Conservation (phyloP, 805 yeast species). For the Candida lessepsii region DNA sequence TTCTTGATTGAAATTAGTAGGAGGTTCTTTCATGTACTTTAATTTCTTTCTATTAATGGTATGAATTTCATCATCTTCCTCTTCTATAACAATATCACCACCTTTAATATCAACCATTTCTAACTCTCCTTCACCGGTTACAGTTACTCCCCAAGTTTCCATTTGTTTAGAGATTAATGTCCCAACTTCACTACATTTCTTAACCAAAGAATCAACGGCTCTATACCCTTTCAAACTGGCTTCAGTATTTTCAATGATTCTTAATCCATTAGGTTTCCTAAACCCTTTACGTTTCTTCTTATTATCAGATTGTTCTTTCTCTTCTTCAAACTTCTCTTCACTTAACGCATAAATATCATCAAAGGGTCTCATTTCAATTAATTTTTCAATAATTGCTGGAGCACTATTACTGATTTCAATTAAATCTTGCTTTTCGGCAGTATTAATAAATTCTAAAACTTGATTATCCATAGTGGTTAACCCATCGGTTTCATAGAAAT, state of each 20-base stretch:
- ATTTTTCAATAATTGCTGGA: slow-evolving; percentile 59
- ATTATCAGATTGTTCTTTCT: slow-evolving; percentile 19
- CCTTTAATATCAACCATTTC: slow-evolving; percentile 49
- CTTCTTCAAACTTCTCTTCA: slow-evolving; percentile 47
- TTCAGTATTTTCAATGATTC: slow-evolving; percentile 67
- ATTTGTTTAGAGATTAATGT: slow-evolving; percentile 67
- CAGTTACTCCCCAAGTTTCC: slow-evolving; percentile 82
- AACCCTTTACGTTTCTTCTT: slow-evolving; percentile 40
- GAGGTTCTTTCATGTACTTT: slow-evolving; percentile 65
- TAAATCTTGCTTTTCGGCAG: slow-evolving; percentile 70
- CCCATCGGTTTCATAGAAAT: slow-evolving; percentile 32
- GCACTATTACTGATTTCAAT: slow-evolving; percentile 76
- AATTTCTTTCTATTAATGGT: slow-evolving; percentile 24
- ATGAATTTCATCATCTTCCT: slow-evolving; percentile 34
- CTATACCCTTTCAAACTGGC: slow-evolving; percentile 80
- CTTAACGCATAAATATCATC: slow-evolving; percentile 56
- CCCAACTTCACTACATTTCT: slow-evolving; percentile 79
- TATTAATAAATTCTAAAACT: slow-evolving; percentile 73
- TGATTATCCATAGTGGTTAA: slow-evolving; percentile 57
- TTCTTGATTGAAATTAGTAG: slow-evolving; percentile 60
- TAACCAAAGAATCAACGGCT: slow-evolving; percentile 91
- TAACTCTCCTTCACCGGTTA: slow-evolving; percentile 67
- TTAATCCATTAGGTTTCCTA: slow-evolving; percentile 63
- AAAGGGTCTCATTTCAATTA: slow-evolving; percentile 74
- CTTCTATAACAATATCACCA: slow-evolving; percentile 24